Evolutionary conservation across 1,284 basidiomycete species (phyloP), one percentile per base, ranked within the genome.

Genomic region (Ceratobasidium sp.): DNA sequence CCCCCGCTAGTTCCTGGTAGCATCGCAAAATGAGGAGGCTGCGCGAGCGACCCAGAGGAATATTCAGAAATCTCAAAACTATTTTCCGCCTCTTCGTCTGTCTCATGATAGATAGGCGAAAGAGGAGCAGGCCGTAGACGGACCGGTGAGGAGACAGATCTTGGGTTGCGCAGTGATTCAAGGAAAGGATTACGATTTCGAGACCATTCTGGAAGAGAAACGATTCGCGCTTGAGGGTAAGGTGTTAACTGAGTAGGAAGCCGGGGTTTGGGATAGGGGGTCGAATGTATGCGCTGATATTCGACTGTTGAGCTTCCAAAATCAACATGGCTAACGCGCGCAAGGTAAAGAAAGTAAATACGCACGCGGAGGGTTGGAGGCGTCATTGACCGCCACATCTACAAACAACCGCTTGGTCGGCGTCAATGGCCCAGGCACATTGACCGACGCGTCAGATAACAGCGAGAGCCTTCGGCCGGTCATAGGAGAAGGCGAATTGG

Each of bases 201-300:
- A 23, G 69, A 56, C 58, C 58, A 74, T 37, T 74, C 58, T 26
- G 69, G 69, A 11, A 74, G 69, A 13, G 69, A 74, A 6, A 63
- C 47, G 3, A 74, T 45, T 33, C 69, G 69, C 11, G 69, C 56
- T 63, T 74, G 69, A 26, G 69, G 69, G 33, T 74, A 58, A 2
- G 69, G 69, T 26, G 69, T 74, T 28, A 74, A n/a, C 26, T 63
- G 69, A 11, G 45, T 39, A 5, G 69, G 69, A 17, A 74, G 69
- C 3, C 69, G 69, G 17, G 69, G 45, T 63, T 63, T 74, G 60
- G 69, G 69, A 53, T 74, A 63, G 1, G 69, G 69, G 35, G 69
- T 74, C 45, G 69, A 63, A 63, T 74, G 69, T 74, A 74, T 74
- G 69, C 69, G 69, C 56, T 74, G 42, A 35, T 74, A 63, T 53